A percentile compares a stretch with the other conserved stretches of the same genome.
Conservation (phyloP, 2,329 filamentous ascomycete species). For the Fusarium cyanostomum region DNA sequence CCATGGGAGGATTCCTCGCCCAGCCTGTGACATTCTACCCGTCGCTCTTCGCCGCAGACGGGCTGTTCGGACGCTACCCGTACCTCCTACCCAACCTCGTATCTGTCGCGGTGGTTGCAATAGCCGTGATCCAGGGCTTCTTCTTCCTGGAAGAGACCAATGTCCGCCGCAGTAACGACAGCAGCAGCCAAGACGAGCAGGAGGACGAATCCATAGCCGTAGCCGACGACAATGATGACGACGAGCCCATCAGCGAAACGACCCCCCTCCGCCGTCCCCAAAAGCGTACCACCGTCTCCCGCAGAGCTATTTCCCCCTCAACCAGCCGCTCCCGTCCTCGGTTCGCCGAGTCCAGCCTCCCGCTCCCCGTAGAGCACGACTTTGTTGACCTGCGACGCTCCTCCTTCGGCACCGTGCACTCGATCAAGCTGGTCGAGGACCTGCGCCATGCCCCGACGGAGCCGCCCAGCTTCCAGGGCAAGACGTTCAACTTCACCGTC, state of each 20-base stretch:
- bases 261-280: conserved; percentile 33
- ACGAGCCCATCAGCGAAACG: conserved; percentile 31
- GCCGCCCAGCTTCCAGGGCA: conserved; percentile 27
- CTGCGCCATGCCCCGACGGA: conserved; percentile 27
- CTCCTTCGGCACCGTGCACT: conserved; percentile 55
- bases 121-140: conserved; percentile 72
- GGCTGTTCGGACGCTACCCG: conserved; percentile 68
- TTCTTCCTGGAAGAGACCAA: conserved; percentile 67
- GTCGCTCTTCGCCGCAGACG: conserved; percentile 65
- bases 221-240: conserved; percentile 30
- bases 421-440: conserved; percentile 47
- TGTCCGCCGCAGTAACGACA: not conserved
- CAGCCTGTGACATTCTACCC: conserved; percentile 68
- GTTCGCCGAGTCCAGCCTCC: conserved; percentile 36
- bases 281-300: conserved; percentile 17
- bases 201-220: conserved; percentile 20
- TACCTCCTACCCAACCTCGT: conserved; percentile 59
- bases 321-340: conserved; percentile 29
- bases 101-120: conserved; percentile 69
- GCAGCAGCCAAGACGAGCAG: conserved; percentile 25
- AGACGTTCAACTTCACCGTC: conserved; percentile 50
- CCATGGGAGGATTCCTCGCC: conserved; percentile 82
- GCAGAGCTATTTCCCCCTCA: conserved; percentile 28
- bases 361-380: conserved; percentile 34
- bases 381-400: conserved; percentile 42